These are phyloP conservation scores for Starmerella stigmatis DNA, from an alignment of 805 yeast genomes.

Conservation along the genomic window DNA sequence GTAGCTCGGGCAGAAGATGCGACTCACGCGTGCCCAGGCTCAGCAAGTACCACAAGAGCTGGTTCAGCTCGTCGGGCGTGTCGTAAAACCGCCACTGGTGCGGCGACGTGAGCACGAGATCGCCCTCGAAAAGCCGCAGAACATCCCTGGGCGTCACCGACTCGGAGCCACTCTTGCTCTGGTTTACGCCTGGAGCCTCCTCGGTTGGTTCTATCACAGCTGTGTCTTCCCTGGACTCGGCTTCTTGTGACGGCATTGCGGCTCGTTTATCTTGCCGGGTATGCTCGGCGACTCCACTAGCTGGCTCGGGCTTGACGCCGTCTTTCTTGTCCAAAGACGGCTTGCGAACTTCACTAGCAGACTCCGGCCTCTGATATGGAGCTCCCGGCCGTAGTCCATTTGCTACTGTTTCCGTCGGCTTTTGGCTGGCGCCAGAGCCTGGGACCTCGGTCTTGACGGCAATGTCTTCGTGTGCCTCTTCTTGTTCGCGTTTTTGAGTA, in stretches of 20 bases:
- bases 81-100: conserved; percentile 25
- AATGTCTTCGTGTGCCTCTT: no score
- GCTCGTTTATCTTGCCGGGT: no score
- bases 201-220: neutral
- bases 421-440: no score
- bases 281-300: no score
- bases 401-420: no score
- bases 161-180: neutral
- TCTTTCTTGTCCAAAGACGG: no score
- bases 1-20: conserved; percentile 12
- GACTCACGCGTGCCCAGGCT: conserved; percentile 21
- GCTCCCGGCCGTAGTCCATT: no score
- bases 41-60: conserved; percentile 9
- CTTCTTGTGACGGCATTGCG: no score
- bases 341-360: no score
- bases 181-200: neutral
- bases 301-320: neutral
- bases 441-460: no score
- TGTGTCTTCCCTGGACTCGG: neutral
- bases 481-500: no score
- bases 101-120: conserved; percentile 8
- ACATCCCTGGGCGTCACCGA: conserved; percentile 13
- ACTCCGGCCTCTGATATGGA: no score
- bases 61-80: conserved; percentile 17
- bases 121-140: conserved; percentile 15